Conservation (phyloP, 495 filamentous ascomycete species). For the Xylaria acuta region DNA sequence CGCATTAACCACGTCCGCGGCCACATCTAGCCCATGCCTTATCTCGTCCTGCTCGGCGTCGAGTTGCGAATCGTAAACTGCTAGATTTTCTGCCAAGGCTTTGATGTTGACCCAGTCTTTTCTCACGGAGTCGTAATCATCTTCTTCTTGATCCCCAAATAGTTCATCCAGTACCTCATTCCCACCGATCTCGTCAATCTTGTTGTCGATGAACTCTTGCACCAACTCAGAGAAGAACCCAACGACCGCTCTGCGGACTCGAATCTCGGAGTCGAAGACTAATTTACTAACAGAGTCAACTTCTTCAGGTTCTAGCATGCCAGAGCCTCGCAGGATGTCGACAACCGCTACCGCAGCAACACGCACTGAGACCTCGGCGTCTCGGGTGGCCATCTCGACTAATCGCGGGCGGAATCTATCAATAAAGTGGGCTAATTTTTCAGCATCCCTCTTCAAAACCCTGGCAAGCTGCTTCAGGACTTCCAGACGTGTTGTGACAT, state of each 20-base stretch:
- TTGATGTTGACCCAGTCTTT: conserved; percentile 90
- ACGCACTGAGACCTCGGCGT: conserved; percentile 78
- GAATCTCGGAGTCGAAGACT: conserved; percentile 83
- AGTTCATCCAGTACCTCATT: conserved; percentile 65
- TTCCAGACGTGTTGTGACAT: conserved; percentile 70
- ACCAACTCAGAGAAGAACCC: conserved; percentile 88
- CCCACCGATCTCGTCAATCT: conserved; percentile 82
- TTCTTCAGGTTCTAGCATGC: conserved; percentile 87
- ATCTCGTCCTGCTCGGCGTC: conserved; percentile 51
- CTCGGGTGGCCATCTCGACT: conserved; percentile 88
- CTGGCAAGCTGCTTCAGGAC: conserved; percentile 80
- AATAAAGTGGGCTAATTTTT: conserved; percentile 82
- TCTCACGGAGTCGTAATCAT: conserved; percentile 76
- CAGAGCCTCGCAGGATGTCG: conserved; percentile 79
- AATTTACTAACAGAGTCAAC: conserved; percentile 84
- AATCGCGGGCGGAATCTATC: conserved; percentile 86
- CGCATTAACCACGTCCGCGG: conserved; percentile 59
- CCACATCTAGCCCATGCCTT: conserved; percentile 50
- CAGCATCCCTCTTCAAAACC: conserved; percentile 79
- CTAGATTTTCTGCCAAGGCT: conserved; percentile 82
- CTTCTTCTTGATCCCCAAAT: conserved; percentile 73
- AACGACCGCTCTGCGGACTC: conserved; percentile 85
- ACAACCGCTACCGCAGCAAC: conserved; percentile 79
- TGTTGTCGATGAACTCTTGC: conserved; percentile 77
- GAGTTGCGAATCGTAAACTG: conserved; percentile 70